Evolutionary conservation across 371 early-diverging fungal genomes (phyloP).

Genomic region (Mucor irregularis): DNA sequence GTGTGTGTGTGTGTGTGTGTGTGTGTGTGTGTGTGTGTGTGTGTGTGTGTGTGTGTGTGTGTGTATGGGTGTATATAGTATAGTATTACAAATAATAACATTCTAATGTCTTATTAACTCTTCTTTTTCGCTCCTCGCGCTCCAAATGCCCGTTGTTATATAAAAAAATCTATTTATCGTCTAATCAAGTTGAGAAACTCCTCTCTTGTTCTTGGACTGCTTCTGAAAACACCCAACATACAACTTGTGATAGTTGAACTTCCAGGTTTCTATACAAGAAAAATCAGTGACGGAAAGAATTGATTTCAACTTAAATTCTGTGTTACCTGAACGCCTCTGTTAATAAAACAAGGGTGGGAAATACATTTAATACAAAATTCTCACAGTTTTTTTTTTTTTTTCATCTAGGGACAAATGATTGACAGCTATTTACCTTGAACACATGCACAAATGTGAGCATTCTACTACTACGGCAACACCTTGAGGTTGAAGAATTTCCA

Average conservation of each 20-base stretch:
- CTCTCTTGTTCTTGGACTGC: constrained; percentile 92
- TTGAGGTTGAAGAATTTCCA: constrained; percentile 91
- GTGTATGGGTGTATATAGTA: constrained; percentile 5
- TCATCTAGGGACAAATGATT: too few species aligned
- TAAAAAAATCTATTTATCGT: constrained; percentile 31
- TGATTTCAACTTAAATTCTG: background rate
- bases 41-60: too few species aligned
- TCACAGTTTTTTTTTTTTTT: constrained; percentile 3
- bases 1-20: too few species aligned
- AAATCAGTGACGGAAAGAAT: constrained; percentile 21
- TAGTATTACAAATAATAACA: too few species aligned
- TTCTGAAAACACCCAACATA: constrained; percentile 94
- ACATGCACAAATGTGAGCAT: constrained; percentile 70
- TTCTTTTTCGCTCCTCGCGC: background rate
- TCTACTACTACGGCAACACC: constrained; percentile 98
- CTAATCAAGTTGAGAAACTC: constrained; percentile 88
- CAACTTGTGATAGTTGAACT: constrained; percentile 91
- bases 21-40: too few species aligned
- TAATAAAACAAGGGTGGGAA: constrained; percentile 22
- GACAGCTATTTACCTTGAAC: constrained; percentile 32
- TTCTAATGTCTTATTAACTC: too few species aligned
- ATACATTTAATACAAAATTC: constrained; percentile 3
- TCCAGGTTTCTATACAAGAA: constrained; percentile 80
- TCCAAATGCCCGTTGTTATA: background rate
- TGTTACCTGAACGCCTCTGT: constrained; percentile 50